Percentiles rank a stretch among this genome's conserved stretches.
phyloP scores from a whole-genome alignment of 768 basidiomycete species.

The Phylloporus sp. region DNA sequence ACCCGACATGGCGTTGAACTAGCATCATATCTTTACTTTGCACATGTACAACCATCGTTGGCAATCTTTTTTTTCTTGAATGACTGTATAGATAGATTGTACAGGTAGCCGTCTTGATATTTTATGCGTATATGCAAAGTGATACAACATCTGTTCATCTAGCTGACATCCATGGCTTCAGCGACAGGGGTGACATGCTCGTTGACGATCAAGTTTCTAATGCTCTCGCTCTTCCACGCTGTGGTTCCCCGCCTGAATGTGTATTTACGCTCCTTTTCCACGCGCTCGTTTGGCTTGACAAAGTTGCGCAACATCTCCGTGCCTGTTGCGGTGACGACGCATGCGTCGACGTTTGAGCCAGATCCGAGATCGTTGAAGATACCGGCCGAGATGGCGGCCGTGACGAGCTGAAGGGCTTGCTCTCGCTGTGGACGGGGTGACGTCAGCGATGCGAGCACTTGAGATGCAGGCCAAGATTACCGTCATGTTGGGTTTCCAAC shows the following conservation, averaged over 20 bases:
- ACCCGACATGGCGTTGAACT: slow-evolving; percentile 19
- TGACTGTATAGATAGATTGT: slow-evolving; percentile 25
- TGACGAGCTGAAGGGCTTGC: slow-evolving; percentile 78
- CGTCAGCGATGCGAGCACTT: slow-evolving; percentile 5
- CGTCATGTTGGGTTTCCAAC: slow-evolving; percentile 78
- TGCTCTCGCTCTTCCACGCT: slow-evolving; percentile 76
- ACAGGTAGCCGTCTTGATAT: slow-evolving; percentile 11
- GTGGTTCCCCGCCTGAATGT: slow-evolving; percentile 84
- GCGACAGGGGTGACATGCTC: slow-evolving; percentile 58
- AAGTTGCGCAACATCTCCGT: slow-evolving; percentile 95
- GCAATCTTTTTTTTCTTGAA: slow-evolving; percentile 17
- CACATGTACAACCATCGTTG: slow-evolving; percentile 23
- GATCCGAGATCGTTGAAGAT: slow-evolving; percentile 99
- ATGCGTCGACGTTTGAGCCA: slow-evolving; percentile 97
- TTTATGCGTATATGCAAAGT: slow-evolving; percentile 9
- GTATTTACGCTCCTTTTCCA: slow-evolving; percentile 64
- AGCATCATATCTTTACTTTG: slow-evolving; percentile 14
- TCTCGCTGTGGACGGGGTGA: slow-evolving; percentile 47
- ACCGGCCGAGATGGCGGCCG: slow-evolving; percentile 86
- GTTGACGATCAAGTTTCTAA: slow-evolving; percentile 64
- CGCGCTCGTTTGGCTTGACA: slow-evolving; percentile 85
- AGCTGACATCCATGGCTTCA: slow-evolving; percentile 83
- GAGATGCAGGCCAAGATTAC: slow-evolving; percentile 38
- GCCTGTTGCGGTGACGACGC: slow-evolving; percentile 80
- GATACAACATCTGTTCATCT: slow-evolving; percentile 19